Conservation (phyloP, 176 grass and related monocot species). For the Carex littledalei region DNA sequence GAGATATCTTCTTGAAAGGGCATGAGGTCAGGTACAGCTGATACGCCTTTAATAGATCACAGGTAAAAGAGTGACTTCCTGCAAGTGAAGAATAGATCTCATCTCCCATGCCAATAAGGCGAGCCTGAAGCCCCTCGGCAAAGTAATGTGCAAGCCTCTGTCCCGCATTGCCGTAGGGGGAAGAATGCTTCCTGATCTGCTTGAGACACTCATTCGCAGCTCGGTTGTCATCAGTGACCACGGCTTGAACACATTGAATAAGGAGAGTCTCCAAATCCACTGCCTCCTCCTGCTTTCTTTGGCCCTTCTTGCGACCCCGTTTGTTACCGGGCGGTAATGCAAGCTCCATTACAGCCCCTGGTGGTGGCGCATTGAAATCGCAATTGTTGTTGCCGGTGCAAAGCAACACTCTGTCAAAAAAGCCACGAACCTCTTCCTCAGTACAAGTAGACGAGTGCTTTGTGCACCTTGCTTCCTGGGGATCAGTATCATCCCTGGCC, state of each 20-base stretch:
- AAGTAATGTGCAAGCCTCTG: conserved; percentile 8
- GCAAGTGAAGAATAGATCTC: conserved; percentile 5
- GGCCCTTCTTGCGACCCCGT: conserved; percentile 14
- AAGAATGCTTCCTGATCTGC: conserved; percentile 13
- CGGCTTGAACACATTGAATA: background rate
- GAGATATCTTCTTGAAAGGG: conserved; percentile 16
- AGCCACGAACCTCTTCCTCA: conserved; percentile 4
- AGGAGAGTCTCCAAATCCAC: conserved; percentile 12
- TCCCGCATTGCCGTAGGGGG: background rate
- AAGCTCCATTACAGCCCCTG: background rate
- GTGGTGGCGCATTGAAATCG: background rate
- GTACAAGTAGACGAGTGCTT: conserved; percentile 11
- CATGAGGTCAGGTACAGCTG: conserved; percentile 14
- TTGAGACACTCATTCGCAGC: background rate
- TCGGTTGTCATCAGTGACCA: background rate
- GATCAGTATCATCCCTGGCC: background rate
- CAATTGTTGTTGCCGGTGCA: conserved; percentile 4
- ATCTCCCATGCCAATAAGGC: background rate
- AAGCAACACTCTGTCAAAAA: conserved; percentile 18
- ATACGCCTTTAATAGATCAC: conserved; percentile 24
- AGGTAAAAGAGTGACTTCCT: conserved; percentile 1
- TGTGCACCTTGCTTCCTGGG: background rate
- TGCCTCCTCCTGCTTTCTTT: background rate
- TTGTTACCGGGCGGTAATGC: background rate
- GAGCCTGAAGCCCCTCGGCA: background rate